Percentiles rank a stretch among this genome's conserved stretches.
These are phyloP conservation scores for Lodderomyces margitis DNA, from an alignment of 1,139 yeast genomes.

Conservation along the genomic window DNA sequence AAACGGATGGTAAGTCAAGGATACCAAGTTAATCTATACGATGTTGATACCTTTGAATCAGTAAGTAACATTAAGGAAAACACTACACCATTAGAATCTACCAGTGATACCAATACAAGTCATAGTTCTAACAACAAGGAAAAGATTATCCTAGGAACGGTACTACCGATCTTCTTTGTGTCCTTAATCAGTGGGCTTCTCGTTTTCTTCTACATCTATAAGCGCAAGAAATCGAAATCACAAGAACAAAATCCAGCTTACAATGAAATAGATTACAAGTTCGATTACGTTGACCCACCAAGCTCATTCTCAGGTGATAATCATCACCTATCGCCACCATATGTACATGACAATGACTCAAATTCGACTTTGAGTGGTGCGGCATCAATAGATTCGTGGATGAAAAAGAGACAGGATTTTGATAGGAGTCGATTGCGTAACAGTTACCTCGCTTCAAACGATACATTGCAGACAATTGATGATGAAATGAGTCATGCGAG, in stretches of 20 bases:
- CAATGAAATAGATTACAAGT: constrained; percentile 34
- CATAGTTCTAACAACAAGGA: constrained; percentile 20
- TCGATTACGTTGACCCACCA: constrained; percentile 21
- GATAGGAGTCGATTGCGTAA: constrained; percentile 28
- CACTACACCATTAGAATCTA: constrained; percentile 3
- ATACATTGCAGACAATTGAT: constrained; percentile 18
- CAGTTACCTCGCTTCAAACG: constrained; percentile 30
- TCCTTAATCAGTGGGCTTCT: constrained; percentile 18
- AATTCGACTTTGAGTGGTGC: constrained; percentile 36
- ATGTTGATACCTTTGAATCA: constrained; percentile 21
- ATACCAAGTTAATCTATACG: constrained; percentile 28
- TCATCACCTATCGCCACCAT: constrained; percentile 10
- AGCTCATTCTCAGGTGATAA: constrained; percentile 4
- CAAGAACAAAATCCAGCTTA: constrained; percentile 17
- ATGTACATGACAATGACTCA: constrained; percentile 29
- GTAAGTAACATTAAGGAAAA: constrained; percentile 20
- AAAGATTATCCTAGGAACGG: constrained; percentile 31
- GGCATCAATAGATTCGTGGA: constrained; percentile 50
- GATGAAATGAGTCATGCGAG: constrained; percentile 9
- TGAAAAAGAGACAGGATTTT: constrained; percentile 48
- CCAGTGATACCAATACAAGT: constrained; percentile 2
- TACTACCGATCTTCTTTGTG: constrained; percentile 31
- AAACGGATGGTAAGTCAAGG: constrained; percentile 12
- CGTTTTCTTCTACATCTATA: constrained; percentile 20
- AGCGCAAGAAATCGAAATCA: constrained; percentile 17